These are phyloP conservation scores for Penicillium parvum DNA, from an alignment of 495 filamentous ascomycete genomes.

Conservation along the genomic window DNA sequence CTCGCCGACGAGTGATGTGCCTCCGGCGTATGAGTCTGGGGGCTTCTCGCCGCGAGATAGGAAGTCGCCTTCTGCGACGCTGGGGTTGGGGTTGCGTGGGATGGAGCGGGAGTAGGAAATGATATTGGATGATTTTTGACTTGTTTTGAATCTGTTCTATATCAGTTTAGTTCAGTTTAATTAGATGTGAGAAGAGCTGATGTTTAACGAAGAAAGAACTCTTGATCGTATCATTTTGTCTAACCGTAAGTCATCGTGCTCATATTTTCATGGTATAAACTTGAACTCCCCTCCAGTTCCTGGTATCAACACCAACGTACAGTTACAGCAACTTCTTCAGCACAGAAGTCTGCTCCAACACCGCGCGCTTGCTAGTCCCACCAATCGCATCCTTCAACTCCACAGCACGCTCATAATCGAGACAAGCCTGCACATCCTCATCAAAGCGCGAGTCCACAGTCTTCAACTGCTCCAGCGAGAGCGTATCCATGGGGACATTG, in stretches of 20 bases:
- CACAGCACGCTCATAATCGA: conserved; percentile 84
- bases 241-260: conserved; percentile 19
- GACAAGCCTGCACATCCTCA: conserved; percentile 64
- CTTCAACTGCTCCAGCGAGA: conserved; percentile 66
- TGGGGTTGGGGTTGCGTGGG: conserved; percentile 1
- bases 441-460: conserved; percentile 71
- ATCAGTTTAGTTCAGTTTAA: no score
- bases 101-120: no score
- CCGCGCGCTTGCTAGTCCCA: conserved; percentile 71
- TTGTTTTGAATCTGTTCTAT: background rate
- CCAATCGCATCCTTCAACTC: conserved; percentile 79
- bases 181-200: background rate
- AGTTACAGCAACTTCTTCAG: conserved; percentile 49
- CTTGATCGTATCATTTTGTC: conserved; percentile 18
- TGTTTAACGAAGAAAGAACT: background rate
- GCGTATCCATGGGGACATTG: conserved; percentile 69
- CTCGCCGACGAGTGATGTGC: conserved; percentile 5
- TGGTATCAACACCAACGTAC: conserved; percentile 6
- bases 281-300: no score
- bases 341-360: conserved; percentile 73
- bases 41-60: conserved; percentile 1
- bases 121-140: no score
- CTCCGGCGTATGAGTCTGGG: conserved; percentile 15
- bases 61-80: conserved; percentile 12
- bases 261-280: conserved; percentile 17